These are phyloP conservation scores for Penicillium macrosclerotiorum DNA, from an alignment of 495 filamentous ascomycete genomes.

Conservation along the genomic window DNA sequence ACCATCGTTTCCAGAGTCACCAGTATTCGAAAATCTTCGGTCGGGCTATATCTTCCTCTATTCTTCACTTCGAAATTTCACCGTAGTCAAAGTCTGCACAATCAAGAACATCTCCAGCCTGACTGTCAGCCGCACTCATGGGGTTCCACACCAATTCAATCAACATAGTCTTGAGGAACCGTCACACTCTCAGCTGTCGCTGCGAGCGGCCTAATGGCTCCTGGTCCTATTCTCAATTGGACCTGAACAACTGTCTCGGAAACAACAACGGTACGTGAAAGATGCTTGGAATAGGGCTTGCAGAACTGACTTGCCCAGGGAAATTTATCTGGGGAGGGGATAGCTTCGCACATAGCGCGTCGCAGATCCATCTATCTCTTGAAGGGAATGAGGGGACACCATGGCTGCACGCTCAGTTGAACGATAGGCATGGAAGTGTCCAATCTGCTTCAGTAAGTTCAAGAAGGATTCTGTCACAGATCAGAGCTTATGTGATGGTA, in stretches of 20 bases:
- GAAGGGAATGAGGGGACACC: slow-evolving; percentile 5
- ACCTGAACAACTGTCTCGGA: slow-evolving; percentile 11
- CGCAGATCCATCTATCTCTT: slow-evolving; percentile 10
- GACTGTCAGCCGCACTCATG: too few relatives aligned
- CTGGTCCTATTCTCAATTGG: slow-evolving; percentile 5
- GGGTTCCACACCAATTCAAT: slow-evolving; percentile 7
- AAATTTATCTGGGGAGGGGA: slow-evolving; percentile 8
- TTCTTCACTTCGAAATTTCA: too few relatives aligned
- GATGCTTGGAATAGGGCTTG: neutral
- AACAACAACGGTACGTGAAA: slow-evolving; percentile 5
- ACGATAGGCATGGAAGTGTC: neutral
- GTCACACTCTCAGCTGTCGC: slow-evolving; percentile 7
- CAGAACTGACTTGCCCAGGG: slow-evolving; percentile 1
- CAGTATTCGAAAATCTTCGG: too few relatives aligned
- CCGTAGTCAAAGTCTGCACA: too few relatives aligned
- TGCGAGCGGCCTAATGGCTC: slow-evolving; percentile 8
- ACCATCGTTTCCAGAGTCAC: too few relatives aligned
- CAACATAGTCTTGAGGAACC: slow-evolving; percentile 9
- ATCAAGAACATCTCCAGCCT: too few relatives aligned
- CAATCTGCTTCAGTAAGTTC: slow-evolving; percentile 1
- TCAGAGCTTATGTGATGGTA: neutral
- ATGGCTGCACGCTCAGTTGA: slow-evolving; percentile 1
- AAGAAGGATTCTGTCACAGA: neutral
- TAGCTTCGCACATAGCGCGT: slow-evolving; percentile 9
- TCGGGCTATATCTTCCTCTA: too few relatives aligned